phyloP scores from a whole-genome alignment of 495 filamentous ascomycete species.

The Penicillium subrubescens region DNA sequence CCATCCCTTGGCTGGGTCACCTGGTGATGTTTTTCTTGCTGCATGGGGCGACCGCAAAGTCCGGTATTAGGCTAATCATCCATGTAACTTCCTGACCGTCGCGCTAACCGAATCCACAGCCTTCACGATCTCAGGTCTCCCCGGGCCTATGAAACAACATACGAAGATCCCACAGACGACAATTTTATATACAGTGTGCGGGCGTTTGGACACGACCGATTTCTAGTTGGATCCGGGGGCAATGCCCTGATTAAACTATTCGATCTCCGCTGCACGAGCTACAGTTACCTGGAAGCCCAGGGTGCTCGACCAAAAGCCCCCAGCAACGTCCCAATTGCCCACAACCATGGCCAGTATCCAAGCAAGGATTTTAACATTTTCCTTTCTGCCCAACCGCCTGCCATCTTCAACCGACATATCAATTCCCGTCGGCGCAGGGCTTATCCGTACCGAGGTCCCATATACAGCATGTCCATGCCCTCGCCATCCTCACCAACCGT shows the following conservation, averaged over 20 bases:
- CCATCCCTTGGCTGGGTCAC: conserved; percentile 26
- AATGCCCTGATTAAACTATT: conserved; percentile 66
- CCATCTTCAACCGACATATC: conserved; percentile 6
- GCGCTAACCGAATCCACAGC: conserved; percentile 38
- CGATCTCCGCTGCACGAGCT: conserved; percentile 59
- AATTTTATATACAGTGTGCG: conserved; percentile 62
- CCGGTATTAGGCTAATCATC: conserved; percentile 49
- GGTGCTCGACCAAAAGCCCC: conserved; percentile 2
- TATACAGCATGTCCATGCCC: conserved; percentile 62
- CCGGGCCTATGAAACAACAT: conserved; percentile 46
- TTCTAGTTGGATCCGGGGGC: conserved; percentile 58
- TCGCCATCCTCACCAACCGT: conserved; percentile 56
- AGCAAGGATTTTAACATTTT: conserved; percentile 44
- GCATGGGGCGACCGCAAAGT: conserved; percentile 63
- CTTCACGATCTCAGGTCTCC: conserved; percentile 69
- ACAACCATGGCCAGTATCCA: conserved; percentile 12
- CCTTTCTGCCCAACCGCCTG: conserved; percentile 32
- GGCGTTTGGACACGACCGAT: conserved; percentile 54
- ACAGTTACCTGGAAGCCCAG: conserved; percentile 41
- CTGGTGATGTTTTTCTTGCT: conserved; percentile 59
- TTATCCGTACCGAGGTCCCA: conserved; percentile 44
- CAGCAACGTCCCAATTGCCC: neutral
- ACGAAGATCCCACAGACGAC: conserved; percentile 58
- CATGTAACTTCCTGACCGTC: no score
- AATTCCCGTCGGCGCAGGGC: conserved; percentile 14